Evolutionary conservation across 257 asterid species (phyloP), one percentile per base, ranked within the genome.

Genomic region (Ocimum tenuiflorum): DNA sequence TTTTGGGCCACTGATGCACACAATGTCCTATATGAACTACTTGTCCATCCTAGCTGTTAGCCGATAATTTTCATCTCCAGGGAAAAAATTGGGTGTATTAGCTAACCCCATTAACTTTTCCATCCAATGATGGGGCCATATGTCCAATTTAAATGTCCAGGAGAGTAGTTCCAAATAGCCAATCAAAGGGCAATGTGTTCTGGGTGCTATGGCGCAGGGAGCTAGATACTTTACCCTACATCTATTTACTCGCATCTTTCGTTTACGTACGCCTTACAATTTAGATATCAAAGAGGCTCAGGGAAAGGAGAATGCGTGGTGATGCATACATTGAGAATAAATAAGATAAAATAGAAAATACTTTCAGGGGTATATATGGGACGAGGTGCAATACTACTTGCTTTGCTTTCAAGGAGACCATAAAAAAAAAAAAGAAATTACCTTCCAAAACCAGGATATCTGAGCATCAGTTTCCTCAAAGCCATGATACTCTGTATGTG

Each of bases 391-490:
- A 27, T 27, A 27, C 4, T 1, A 27, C 31, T 27, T 27, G 31
- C 4, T 27, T 27, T 27, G 2, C 31, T 1, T 27, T 27, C 31
- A 27, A 27, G 4, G 31, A 27, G 4, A 27, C 31, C 31, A 27
- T 1, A 3, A 2, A 47, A 5, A 58, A 46, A 22, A n/a, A 0
- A 13, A 19, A 8, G 35, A 50, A 71, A 61, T 12, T 82, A 90
- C 99, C 97, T 91, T 78, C 97, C 99, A 94, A 70, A 94, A 94
- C 99, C 97, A 90, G 60, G 81, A 63, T 75, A 94, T 88, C 83
- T 86, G 96, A 49, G 76, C 76, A 74, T 94, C 96, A 6, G 84
- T 85, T 72, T 85, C 88, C 51, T 78, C 73, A 73, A 80, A 91
- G 75, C 97, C 97, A 58, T 78, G 76, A 73, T 85, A 94, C 31